Conservation (phyloP, 2,329 filamentous ascomycete species). For the Diaporthe sp. region DNA sequence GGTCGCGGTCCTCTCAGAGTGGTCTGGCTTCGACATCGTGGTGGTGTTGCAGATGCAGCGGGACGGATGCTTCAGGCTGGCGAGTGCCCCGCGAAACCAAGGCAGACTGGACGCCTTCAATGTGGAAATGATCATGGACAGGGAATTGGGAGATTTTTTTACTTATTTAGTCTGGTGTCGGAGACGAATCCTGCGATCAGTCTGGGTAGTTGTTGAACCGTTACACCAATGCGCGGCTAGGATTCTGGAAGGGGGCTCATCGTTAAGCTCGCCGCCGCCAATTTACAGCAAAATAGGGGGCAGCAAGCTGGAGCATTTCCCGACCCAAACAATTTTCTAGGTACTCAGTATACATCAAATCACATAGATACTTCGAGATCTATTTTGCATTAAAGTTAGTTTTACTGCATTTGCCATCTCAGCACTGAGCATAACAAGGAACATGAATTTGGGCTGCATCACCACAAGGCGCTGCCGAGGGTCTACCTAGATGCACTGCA, state of each 20-base stretch:
- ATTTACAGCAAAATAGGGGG: background rate
- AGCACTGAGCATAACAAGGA: background rate
- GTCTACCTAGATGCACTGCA: background rate
- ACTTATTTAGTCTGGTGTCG: background rate
- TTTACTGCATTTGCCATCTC: background rate
- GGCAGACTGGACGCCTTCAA: background rate
- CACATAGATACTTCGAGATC: background rate
- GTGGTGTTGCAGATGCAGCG: conserved; percentile 7
- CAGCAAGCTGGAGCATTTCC: background rate
- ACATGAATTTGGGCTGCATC: background rate
- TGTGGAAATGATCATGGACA: background rate
- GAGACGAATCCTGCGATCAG: background rate
- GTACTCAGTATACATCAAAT: background rate
- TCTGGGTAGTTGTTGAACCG: background rate
- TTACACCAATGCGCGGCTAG: background rate
- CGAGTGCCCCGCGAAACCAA: background rate
- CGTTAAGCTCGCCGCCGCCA: background rate
- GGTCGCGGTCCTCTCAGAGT: conserved; percentile 80
- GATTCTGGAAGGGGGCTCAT: background rate
- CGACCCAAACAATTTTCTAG: too few species aligned
- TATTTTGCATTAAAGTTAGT: background rate
- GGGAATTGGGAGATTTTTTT: background rate
- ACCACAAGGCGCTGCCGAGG: background rate
- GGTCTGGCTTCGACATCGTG: conserved; percentile 56
- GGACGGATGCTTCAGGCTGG: background rate